Base-by-base conservation (phyloP, 2,329 filamentous ascomycete species). In the Septoria petroselini region DNA sequence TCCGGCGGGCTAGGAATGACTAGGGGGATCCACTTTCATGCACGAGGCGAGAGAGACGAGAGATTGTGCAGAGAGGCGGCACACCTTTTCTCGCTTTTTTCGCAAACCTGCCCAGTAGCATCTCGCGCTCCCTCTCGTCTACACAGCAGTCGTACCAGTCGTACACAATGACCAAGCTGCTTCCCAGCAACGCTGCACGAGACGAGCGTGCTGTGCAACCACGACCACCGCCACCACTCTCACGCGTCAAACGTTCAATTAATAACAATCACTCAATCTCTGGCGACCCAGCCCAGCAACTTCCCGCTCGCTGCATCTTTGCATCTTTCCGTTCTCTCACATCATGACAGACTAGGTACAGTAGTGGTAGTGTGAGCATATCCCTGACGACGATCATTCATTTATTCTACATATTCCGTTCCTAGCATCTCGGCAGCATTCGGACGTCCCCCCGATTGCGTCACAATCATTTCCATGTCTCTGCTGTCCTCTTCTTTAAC, bases 331-430 rank as follows among this genome's bases (percentile, higher is more conserved):
- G 17, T 18, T 38, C 21, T n/a, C n/a, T n/a, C n/a, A n/a, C n/a
- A n/a, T n/a, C n/a, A n/a, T n/a, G n/a, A 17, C 15, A 19, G 35
- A 38, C 35, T 21, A 23, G 21, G 35, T 17, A 12, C 35, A 9
- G 19, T 38, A 19, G 35, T 3, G 35, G 9, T 17, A 6, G 19
- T 9, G 5, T 27, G 35, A 12, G 35, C 35, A n/a, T n/a, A n/a
- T n/a, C n/a, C 35, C 35, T 38, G 9, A 17, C 15, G 35, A 21
- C 35, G 35, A 38, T 38, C 34, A 38, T 38, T 38, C 35, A 5
- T 38, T 15, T 17, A 17, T 3, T 8, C 21, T 11, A 19, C 14
- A 15, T 37, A 19, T n/a, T n/a, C n/a, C n/a, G n/a, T n/a, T n/a
- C n/a, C n/a, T n/a, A n/a, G n/a, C 34, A 37, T 37, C 34, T 37